Base-by-base conservation (phyloP, 306 rosid species). In the Rosa rugosa region DNA sequence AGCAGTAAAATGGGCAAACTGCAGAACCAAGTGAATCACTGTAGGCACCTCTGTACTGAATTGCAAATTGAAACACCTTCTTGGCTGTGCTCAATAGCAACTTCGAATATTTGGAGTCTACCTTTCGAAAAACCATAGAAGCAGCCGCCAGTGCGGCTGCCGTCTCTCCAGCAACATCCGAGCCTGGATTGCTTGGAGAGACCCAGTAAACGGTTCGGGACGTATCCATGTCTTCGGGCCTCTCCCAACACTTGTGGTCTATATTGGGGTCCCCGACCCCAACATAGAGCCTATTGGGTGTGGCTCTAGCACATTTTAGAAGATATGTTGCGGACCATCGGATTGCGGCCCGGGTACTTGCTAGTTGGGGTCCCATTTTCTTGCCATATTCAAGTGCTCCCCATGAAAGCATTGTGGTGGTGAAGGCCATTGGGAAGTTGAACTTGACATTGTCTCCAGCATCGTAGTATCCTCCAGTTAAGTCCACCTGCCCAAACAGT, bases 391-490 rank as follows among this genome's bases (percentile, higher is more conserved):
- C 98, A 34, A 95, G 66, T 17, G 91, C 67, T 46, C 86, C 70
- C 98, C 99, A 95, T 36, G 99, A 95, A n/a, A 92, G 77, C 97
- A 95, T 86, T 11, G 98, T 95, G 8, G 98, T 86, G 4, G 93
- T 88, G 86, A 81, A 95, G 1, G 99, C 99, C 99, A 95, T 92
- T 34, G 99, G 99, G 8, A 95, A 84, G 63, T 95, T 95, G 89
- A 95, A 95, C 45, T 95, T 95, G 6, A 95, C 90, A 34, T 95
- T 95, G 89, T 95, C 99, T 36, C 99, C 99, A 20, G 97, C 99
- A 67, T 92, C 98, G 75, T 95, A 90, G 84, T 95, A 95, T 2
- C 98, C 99, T 65, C 99, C 98, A 10, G 77, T 86, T 75, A 95
- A 85, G 72, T 95, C 97, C 89, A 95, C 99, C 98, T 95, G 66